A percentile compares a stretch with the other conserved stretches of the same genome.
phyloP scores from a whole-genome alignment of 306 rosid species.

The Elaeagnus macrophylla region DNA sequence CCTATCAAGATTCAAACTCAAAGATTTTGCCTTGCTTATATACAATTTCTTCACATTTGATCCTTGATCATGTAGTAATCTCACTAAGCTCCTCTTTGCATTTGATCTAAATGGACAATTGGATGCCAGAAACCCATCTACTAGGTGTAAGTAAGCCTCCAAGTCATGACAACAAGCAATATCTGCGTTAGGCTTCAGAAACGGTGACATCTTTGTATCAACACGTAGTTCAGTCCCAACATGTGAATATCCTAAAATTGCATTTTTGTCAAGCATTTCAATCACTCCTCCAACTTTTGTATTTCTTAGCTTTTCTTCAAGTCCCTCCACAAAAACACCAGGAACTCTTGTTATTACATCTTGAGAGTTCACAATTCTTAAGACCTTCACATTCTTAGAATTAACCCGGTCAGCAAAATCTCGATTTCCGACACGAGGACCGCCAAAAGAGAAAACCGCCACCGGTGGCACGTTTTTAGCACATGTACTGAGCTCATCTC shows the following conservation, averaged over 20 bases:
- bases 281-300: constrained; percentile 26
- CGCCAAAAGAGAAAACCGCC: constrained; percentile 82
- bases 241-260: constrained; percentile 58
- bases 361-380: constrained; percentile 74
- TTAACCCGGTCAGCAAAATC: constrained; percentile 40
- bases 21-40: constrained; percentile 55
- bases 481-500: constrained; percentile 53
- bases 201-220: constrained; percentile 81
- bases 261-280: constrained; percentile 42
- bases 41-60: constrained; percentile 74
- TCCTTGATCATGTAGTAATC: constrained; percentile 62
- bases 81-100: constrained; percentile 70
- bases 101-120: constrained; percentile 73
- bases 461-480: constrained; percentile 37
- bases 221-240: constrained; percentile 75
- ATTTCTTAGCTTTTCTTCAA: constrained; percentile 34
- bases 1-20: constrained; percentile 42
- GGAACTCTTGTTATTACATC: constrained; percentile 80
- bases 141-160: constrained; percentile 87
- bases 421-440: constrained; percentile 79
- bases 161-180: constrained; percentile 82
- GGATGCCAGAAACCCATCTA: constrained; percentile 81
- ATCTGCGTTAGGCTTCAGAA: constrained; percentile 74
- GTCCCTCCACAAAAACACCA: constrained; percentile 34
- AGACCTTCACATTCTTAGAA: constrained; percentile 42